Conservation (phyloP, 257 asterid genomes). For the Petunia axillaris region DNA sequence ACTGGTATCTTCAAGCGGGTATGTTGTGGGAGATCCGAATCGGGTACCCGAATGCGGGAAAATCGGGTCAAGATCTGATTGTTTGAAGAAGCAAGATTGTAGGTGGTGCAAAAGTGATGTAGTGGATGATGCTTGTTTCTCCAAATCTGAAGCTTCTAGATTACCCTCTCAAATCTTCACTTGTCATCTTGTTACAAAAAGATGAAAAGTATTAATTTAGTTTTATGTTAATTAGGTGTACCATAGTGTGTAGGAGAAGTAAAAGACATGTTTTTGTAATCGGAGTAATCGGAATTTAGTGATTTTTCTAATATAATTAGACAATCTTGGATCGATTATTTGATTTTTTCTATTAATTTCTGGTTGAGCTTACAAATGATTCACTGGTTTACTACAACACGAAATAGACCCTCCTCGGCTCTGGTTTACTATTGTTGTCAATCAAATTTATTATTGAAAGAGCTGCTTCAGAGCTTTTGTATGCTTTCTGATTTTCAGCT, state of each 20-base stretch:
- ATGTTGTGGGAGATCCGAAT: constrained; percentile 19
- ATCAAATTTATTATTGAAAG: neutral
- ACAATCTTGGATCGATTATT: neutral
- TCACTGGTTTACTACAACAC: neutral
- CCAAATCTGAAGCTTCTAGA: constrained; percentile 45
- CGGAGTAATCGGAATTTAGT: neutral
- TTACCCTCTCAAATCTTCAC: constrained; percentile 45
- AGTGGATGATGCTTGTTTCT: constrained; percentile 45
- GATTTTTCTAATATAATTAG: neutral
- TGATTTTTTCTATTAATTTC: neutral
- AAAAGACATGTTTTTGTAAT: neutral
- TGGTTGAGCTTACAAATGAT: neutral
- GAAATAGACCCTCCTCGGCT: too few relatives aligned
- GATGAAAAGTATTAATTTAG: neutral
- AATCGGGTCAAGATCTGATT: constrained; percentile 35
- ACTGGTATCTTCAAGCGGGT: neutral
- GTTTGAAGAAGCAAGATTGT: constrained; percentile 30
- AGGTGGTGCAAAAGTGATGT: constrained; percentile 47
- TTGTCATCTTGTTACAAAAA: constrained; percentile 29
- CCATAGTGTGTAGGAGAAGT: neutral
- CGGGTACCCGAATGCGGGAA: constrained; percentile 25
- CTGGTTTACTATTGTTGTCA: neutral
- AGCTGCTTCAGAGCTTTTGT: neutral
- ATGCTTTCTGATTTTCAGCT: neutral
- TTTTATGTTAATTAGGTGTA: neutral